phyloP scores from a whole-genome alignment of 1,284 basidiomycete species.

The Pisolithus thermaeus region DNA sequence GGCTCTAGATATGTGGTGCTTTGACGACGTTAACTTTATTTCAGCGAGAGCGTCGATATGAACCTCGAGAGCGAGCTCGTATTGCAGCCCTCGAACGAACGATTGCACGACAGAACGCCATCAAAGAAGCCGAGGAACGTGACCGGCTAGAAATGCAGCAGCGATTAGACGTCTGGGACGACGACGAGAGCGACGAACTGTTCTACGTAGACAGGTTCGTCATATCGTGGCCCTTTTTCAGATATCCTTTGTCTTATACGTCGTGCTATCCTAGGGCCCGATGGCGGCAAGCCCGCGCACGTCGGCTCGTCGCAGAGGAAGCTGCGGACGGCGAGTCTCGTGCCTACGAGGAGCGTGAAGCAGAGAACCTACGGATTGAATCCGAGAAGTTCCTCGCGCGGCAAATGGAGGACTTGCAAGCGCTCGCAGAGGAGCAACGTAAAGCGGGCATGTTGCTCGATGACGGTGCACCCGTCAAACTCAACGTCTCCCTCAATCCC shows the following conservation, averaged over 20 bases:
- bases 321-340: constrained; percentile 80
- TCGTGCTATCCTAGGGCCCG: constrained; percentile 40
- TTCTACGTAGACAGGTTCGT: constrained; percentile 81
- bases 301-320: constrained; percentile 67
- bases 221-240: neutral
- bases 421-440: constrained; percentile 79
- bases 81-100: constrained; percentile 47
- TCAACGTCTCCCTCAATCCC: constrained; percentile 65
- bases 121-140: constrained; percentile 70
- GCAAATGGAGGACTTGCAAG: constrained; percentile 89
- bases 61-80: constrained; percentile 62
- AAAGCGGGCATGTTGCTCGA: constrained; percentile 86
- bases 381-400: constrained; percentile 83
- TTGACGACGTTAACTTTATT: constrained; percentile 57
- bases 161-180: constrained; percentile 79
- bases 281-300: constrained; percentile 69
- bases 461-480: constrained; percentile 80
- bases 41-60: constrained; percentile 58
- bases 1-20: constrained; percentile 38
- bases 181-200: constrained; percentile 82
- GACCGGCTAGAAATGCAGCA: constrained; percentile 67
- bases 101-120: constrained; percentile 35
- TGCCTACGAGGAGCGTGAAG: constrained; percentile 75
- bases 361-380: constrained; percentile 76
- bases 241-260: neutral